These are phyloP conservation scores for Porogramme epimiltina DNA, from an alignment of 1,284 basidiomycete genomes.

Conservation along the genomic window DNA sequence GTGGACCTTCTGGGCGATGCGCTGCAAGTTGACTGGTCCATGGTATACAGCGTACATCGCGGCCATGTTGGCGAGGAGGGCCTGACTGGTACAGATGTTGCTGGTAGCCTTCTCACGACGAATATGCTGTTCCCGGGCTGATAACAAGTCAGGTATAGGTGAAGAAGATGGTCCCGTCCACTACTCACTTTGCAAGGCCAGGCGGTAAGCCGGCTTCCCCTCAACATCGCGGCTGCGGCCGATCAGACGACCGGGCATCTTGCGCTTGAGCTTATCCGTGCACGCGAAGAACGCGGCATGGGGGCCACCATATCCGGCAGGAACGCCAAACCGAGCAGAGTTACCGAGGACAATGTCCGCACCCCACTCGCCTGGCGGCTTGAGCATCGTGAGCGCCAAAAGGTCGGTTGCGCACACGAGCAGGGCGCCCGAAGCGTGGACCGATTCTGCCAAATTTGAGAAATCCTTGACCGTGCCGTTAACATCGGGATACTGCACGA, in stretches of 20 bases:
- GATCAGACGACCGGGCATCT: conserved; percentile 96
- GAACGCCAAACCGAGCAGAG: conserved; percentile 94
- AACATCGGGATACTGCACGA: conserved; percentile 93
- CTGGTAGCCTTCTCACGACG: conserved; percentile 95
- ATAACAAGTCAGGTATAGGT: neutral
- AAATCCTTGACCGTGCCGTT: conserved; percentile 87
- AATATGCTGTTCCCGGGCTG: conserved; percentile 95
- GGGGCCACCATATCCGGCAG: conserved; percentile 88
- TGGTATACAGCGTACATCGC: conserved; percentile 99
- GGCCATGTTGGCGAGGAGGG: conserved; percentile 94
- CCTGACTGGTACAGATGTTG: conserved; percentile 94
- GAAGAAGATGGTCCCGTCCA: no score
- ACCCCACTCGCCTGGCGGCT: conserved; percentile 98
- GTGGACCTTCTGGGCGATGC: conserved; percentile 91
- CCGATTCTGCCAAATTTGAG: conserved; percentile 62
- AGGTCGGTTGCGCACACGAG: conserved; percentile 91
- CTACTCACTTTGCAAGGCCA: conserved; percentile 88
- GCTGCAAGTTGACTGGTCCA: conserved; percentile 84
- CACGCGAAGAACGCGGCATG: conserved; percentile 97
- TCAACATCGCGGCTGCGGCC: conserved; percentile 86
- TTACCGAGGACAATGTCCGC: conserved; percentile 96
- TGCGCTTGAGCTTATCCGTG: conserved; percentile 90
- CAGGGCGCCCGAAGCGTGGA: conserved; percentile 80
- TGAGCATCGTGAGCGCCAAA: conserved; percentile 90
- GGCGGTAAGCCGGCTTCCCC: conserved; percentile 88